phyloP scores from a whole-genome alignment of 2,329 filamentous ascomycete species.

The Trichoderma oligosporum region DNA sequence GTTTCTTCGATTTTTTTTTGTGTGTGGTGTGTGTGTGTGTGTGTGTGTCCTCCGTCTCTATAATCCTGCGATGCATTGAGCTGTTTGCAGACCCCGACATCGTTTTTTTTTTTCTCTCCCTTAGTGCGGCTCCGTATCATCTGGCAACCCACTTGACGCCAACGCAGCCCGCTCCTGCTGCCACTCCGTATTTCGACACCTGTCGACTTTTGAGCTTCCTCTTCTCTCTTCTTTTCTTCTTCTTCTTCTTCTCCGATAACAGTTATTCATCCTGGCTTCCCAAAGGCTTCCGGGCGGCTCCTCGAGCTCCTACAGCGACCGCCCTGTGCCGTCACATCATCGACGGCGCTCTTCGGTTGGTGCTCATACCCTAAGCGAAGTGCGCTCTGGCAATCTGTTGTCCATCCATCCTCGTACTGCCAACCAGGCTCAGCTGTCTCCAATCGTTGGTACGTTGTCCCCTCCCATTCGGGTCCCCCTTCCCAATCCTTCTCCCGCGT shows the following conservation, averaged over 20 bases:
- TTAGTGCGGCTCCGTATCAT: conserved; percentile 20
- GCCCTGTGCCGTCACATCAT: conserved; percentile 46
- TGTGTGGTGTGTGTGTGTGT: background rate
- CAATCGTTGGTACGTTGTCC: conserved; percentile 55
- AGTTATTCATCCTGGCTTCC: conserved; percentile 48
- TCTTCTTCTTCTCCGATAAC: conserved; percentile 21
- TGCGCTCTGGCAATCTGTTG: conserved; percentile 31
- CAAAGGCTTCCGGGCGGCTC: conserved; percentile 48
- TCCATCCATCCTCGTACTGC: conserved; percentile 31
- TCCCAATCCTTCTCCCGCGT: conserved; percentile 10
- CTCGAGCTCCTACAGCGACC: conserved; percentile 52
- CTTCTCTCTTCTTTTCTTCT: conserved; percentile 22
- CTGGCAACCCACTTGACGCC: conserved; percentile 9
- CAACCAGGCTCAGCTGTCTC: conserved; percentile 41
- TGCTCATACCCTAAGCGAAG: conserved; percentile 30
- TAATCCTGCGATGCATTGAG: conserved; percentile 13
- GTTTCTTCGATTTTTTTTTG: background rate
- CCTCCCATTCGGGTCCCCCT: conserved; percentile 1
- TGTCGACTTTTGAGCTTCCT: conserved; percentile 18
- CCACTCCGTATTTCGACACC: conserved; percentile 17
- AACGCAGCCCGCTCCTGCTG: conserved; percentile 14
- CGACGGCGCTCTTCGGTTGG: conserved; percentile 48
- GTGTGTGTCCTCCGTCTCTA: background rate
- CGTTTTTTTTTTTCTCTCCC: background rate
- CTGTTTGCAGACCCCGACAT: conserved; percentile 10